Conservation (phyloP, 257 asterid species). For the Leptodermis oblonga region DNA sequence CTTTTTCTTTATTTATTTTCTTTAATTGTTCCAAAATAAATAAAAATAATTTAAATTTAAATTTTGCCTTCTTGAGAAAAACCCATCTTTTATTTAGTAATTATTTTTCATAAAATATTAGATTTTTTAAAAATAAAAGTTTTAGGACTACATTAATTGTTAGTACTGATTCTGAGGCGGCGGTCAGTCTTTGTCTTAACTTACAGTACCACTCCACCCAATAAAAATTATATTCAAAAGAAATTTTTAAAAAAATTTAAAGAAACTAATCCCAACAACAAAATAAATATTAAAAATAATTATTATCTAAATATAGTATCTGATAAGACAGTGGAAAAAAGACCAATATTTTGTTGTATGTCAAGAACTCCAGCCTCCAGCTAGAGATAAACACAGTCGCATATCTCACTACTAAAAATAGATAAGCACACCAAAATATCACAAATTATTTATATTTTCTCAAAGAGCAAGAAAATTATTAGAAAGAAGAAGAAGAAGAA, state of each 20-base stretch:
- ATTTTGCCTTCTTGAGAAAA: neutral
- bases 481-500: neutral
- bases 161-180: no score
- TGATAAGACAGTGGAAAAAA: constrained; percentile 2
- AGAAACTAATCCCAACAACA: neutral
- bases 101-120: no score
- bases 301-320: neutral
- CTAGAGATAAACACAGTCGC: constrained; percentile 15
- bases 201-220: neutral
- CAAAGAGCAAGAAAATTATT: neutral
- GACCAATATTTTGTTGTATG: neutral
- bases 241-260: neutral
- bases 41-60: no score
- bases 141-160: neutral
- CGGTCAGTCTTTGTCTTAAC: neutral
- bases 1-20: neutral
- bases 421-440: constrained; percentile 29
- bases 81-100: neutral
- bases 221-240: neutral
- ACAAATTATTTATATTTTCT: neutral
- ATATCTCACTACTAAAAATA: constrained; percentile 13
- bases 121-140: no score
- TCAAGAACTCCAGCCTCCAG: neutral
- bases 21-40: neutral
- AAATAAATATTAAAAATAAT: neutral